A percentile compares a stretch with the other conserved stretches of the same genome.
Evolutionary conservation across 1,139 yeast species (phyloP).

Genomic region (Pichia sp.): DNA sequence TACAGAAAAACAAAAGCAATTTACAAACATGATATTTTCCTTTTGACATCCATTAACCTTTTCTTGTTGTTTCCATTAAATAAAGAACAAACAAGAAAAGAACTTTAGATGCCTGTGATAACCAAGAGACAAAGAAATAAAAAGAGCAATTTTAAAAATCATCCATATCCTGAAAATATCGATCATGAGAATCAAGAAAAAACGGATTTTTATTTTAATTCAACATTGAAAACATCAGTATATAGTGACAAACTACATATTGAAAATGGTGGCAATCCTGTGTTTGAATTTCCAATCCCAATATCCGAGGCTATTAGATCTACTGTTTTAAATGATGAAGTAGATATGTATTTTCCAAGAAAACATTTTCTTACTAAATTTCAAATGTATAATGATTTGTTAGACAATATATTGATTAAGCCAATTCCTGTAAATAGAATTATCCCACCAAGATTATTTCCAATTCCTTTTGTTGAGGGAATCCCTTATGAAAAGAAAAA

Average conservation of each 20-base stretch:
- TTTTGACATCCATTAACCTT: no score
- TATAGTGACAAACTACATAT: slow-evolving; percentile 10
- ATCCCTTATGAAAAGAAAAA: slow-evolving; percentile 36
- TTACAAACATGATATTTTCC: no score
- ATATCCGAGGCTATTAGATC: slow-evolving; percentile 22
- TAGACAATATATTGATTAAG: slow-evolving; percentile 51
- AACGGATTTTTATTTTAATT: slow-evolving; percentile 1
- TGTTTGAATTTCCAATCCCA: slow-evolving; percentile 23
- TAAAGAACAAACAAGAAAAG: no score
- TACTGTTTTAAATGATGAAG: slow-evolving; percentile 47
- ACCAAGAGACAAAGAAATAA: slow-evolving; percentile 6
- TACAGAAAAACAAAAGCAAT: no score
- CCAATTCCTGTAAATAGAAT: slow-evolving; percentile 45
- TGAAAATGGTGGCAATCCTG: slow-evolving; percentile 19
- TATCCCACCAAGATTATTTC: slow-evolving; percentile 44
- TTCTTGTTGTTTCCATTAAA: no score
- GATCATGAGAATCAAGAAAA: not conserved
- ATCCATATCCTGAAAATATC: slow-evolving; percentile 3
- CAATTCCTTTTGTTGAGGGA: slow-evolving; percentile 30
- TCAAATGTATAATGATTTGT: slow-evolving; percentile 46
- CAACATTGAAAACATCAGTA: slow-evolving; percentile 11
- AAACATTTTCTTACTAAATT: slow-evolving; percentile 48
- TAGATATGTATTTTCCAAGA: slow-evolving; percentile 54
- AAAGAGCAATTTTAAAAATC: slow-evolving; percentile 1
- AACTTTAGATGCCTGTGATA: slow-evolving; percentile 6